These are phyloP conservation scores for Phellopilus nigrolimitatus DNA, from an alignment of 1,284 basidiomycete species.

Conservation along the genomic window DNA sequence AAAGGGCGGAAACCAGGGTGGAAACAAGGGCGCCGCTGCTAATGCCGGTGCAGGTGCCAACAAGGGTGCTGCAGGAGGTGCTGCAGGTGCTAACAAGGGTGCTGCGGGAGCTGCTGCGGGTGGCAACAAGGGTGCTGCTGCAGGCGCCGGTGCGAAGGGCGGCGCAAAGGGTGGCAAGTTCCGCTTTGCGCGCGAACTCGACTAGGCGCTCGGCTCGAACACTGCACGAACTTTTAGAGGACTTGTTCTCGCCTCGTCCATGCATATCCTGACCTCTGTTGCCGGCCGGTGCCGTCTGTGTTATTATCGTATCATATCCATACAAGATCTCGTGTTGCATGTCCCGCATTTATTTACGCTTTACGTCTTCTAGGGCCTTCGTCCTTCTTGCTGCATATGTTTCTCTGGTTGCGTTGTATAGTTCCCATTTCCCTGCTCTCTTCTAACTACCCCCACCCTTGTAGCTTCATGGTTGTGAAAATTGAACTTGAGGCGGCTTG, in stretches of 20 bases:
- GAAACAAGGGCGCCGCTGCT: conserved; percentile 12
- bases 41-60: too few relatives aligned
- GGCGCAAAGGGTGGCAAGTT: conserved; percentile 17
- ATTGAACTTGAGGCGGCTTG: conserved; percentile 19
- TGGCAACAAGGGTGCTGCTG: conserved; percentile 2
- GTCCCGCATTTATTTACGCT: too few relatives aligned
- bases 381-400: neutral
- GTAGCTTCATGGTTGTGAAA: conserved; percentile 17
- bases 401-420: neutral
- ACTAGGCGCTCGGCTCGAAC: too few relatives aligned
- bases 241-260: too few relatives aligned
- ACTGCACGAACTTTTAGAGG: too few relatives aligned
- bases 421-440: neutral
- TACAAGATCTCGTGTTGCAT: too few relatives aligned
- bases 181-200: conserved; percentile 18
- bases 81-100: conserved; percentile 21
- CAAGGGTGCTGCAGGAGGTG: conserved; percentile 22
- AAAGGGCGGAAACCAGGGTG: too few relatives aligned
- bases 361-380: neutral
- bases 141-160: conserved; percentile 13
- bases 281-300: too few relatives aligned
- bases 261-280: too few relatives aligned
- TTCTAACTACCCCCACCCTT: neutral
- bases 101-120: conserved; percentile 20
- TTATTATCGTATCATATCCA: too few relatives aligned